These are phyloP conservation scores for Millerago galiae DNA, from an alignment of 805 yeast genomes.

Conservation along the genomic window DNA sequence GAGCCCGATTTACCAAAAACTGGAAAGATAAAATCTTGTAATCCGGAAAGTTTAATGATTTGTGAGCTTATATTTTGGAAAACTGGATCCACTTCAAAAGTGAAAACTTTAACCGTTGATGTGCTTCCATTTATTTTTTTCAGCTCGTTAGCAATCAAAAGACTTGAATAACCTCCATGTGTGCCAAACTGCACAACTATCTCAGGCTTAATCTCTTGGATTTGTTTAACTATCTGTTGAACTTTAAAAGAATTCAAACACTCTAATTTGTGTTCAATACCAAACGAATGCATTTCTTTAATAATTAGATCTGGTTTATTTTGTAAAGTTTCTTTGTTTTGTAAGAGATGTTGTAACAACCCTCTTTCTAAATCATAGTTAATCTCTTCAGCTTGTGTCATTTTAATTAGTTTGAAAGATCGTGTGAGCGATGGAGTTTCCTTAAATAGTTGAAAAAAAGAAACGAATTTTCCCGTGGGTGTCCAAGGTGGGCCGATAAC, in stretches of 20 bases:
- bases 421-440: neutral
- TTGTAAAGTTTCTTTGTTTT: slow-evolving; percentile 6
- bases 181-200: slow-evolving; percentile 19
- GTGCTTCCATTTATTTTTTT: slow-evolving; percentile 4
- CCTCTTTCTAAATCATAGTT: neutral
- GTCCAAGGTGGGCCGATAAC: neutral
- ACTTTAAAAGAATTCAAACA: slow-evolving; percentile 10
- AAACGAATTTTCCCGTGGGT: neutral
- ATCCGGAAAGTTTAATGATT: slow-evolving; percentile 17
- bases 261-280: neutral
- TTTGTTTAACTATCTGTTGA: neutral
- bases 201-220: slow-evolving; percentile 11
- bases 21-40: slow-evolving; percentile 10
- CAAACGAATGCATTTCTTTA: slow-evolving; percentile 12
- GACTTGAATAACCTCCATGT: slow-evolving; percentile 14
- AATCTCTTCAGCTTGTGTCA: neutral
- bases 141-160: slow-evolving; percentile 15
- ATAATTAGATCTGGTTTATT: slow-evolving; percentile 14
- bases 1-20: slow-evolving; percentile 14
- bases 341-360: slow-evolving; percentile 6
- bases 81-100: slow-evolving; percentile 16
- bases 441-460: neutral
- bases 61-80: slow-evolving; percentile 7
- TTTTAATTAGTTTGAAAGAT: neutral
- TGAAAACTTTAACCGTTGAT: slow-evolving; percentile 9